These are phyloP conservation scores for Candida smagusa DNA, from an alignment of 1,139 yeast genomes.

Conservation along the genomic window DNA sequence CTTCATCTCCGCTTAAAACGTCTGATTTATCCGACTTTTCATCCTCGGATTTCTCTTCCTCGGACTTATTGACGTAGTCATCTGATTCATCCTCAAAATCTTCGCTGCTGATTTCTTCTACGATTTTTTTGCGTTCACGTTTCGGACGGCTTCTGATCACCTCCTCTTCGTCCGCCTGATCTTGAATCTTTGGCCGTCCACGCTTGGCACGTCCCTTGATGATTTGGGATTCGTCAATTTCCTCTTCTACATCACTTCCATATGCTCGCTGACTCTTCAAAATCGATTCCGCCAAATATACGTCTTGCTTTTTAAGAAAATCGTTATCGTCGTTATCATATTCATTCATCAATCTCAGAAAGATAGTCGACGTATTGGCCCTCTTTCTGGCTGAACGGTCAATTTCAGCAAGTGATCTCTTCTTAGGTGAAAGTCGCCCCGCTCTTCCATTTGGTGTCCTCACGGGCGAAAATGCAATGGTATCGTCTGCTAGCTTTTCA, in stretches of 20 bases:
- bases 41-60: background rate
- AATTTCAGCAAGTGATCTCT: conserved; percentile 36
- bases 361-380: conserved; percentile 32
- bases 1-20: conserved; percentile 4
- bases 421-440: conserved; percentile 45
- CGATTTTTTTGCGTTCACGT: background rate
- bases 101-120: conserved; percentile 4
- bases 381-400: conserved; percentile 51
- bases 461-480: conserved; percentile 22
- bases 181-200: background rate
- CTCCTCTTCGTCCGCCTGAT: conserved; percentile 1
- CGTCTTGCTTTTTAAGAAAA: conserved; percentile 33
- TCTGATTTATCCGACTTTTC: background rate
- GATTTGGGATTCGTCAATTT: conserved; percentile 19
- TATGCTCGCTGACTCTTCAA: conserved; percentile 20
- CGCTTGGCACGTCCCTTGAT: background rate
- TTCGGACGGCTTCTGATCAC: background rate
- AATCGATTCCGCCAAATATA: conserved; percentile 44
- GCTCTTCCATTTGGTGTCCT: conserved; percentile 45
- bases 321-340: conserved; percentile 29
- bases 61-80: conserved; percentile 4
- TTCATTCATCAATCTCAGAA: conserved; percentile 33
- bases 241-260: conserved; percentile 32
- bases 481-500: conserved; percentile 5
- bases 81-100: conserved; percentile 18